Base-by-base conservation (phyloP, 306 rosid genomes). In the Clitoria ternatea region DNA sequence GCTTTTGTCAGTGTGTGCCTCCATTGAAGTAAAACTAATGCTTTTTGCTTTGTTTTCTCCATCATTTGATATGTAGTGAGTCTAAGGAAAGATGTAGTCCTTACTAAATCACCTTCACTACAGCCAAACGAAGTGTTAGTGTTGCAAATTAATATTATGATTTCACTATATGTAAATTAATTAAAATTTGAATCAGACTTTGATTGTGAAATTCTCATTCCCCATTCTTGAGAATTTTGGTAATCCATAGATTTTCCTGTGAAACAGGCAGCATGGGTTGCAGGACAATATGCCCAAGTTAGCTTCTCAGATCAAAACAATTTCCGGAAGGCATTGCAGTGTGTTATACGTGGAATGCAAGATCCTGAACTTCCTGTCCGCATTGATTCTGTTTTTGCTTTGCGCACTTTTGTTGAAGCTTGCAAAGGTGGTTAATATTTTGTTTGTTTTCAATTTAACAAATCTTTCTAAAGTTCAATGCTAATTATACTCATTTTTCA, bases 321-420 rank as follows among this genome's bases (percentile, higher is more conserved):
- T 82, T 93, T 93, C 71, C 91, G 81, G 19, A 87, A 85, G 64
- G 97, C 98, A 40, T 79, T 93, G 79, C 96, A 87, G 44, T 90
- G 97, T 82, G 97, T 93, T 57, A 92, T 90, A 11, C 69, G 88
- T 49, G 97, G 98, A 79, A 86, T 93, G 97, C 89, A 83, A 36
- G 98, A 93, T 82, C 69, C 89, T 10, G 97, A 90, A 79, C 97
- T 93, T 72, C 98, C 98, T 36, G 98, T 90, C 73, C 98, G 98
- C 37, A 87, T 93, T 70, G 98, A 93, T 87, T 93, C 97, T 49
- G 98, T 93, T 61, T 93, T 90, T 82, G 92, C 97, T 45, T 78
- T 93, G 81, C 93, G 98, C 64, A 88, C 98, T 61, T 93, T 90
- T 43, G 91, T 90, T 75, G 98, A 93, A 82, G 93, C 98, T 84